A percentile compares a stretch with the other conserved stretches of the same genome.
These are phyloP conservation scores for Serpula lacrymans DNA, from an alignment of 768 basidiomycete genomes.

Conservation along the genomic window DNA sequence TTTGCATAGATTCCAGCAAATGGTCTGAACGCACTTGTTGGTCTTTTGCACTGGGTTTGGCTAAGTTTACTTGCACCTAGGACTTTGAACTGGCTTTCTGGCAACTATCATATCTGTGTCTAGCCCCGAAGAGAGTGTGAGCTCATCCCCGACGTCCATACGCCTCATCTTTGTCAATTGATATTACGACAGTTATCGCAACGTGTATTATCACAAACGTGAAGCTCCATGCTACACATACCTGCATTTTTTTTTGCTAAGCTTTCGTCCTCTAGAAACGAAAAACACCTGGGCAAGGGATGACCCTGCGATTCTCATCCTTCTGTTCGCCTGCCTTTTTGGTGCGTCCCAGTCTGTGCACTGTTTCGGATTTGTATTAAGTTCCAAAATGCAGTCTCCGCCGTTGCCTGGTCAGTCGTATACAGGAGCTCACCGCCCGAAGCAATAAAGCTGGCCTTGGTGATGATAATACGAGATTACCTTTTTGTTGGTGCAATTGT, in stretches of 20 bases:
- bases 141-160: constrained; percentile 15
- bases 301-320: constrained; percentile 91
- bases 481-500: constrained; percentile 71
- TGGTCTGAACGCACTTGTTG: constrained; percentile 47
- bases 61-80: constrained; percentile 35
- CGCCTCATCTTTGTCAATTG: constrained; percentile 8
- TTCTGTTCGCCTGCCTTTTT: constrained; percentile 75
- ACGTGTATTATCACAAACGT: constrained; percentile 99
- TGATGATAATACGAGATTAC: constrained; percentile 91
- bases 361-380: neutral
- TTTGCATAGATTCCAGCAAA: constrained; percentile 79
- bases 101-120: constrained; percentile 92
- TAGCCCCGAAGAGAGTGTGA: constrained; percentile 90
- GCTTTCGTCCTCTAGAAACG: constrained; percentile 59
- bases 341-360: constrained; percentile 44
- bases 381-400: constrained; percentile 68
- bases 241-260: neutral
- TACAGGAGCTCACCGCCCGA: constrained; percentile 62
- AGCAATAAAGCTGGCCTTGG: constrained; percentile 60
- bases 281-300: constrained; percentile 99
- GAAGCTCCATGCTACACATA: constrained; percentile 28
- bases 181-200: constrained; percentile 64
- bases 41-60: neutral
- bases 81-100: constrained; percentile 97
- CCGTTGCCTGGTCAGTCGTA: constrained; percentile 81